phyloP scores from a whole-genome alignment of 192 early-diverging fungal genomes.

The Chytriomyces sp. region DNA sequence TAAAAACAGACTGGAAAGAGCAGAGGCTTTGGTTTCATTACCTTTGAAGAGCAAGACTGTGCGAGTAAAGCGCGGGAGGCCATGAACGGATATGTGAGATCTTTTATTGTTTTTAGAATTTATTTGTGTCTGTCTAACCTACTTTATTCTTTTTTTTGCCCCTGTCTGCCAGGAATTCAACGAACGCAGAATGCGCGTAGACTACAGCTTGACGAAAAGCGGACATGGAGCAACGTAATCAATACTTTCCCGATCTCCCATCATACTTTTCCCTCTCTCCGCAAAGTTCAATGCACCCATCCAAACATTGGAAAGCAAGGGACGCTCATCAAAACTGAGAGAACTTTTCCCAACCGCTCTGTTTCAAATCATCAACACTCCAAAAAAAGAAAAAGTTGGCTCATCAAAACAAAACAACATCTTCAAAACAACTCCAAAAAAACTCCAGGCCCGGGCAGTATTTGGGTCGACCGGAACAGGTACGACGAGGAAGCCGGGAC shows the following conservation, averaged over 20 bases:
- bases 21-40: conserved; percentile 75
- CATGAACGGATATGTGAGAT: conserved; percentile 64
- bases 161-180: conserved; percentile 23
- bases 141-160: conserved; percentile 48
- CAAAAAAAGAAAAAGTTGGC: not conserved
- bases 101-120: not conserved
- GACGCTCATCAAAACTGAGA: not conserved
- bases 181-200: conserved; percentile 35
- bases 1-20: conserved; percentile 56
- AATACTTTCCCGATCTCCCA: not conserved
- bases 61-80: conserved; percentile 62
- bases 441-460: conserved; percentile 69
- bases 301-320: not conserved
- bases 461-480: conserved; percentile 62
- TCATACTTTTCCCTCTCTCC: not conserved
- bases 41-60: conserved; percentile 52
- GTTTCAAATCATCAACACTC: conserved; percentile 1
- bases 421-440: not conserved
- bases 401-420: not conserved
- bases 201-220: conserved; percentile 64
- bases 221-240: conserved; percentile 59
- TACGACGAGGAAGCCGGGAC: conserved; percentile 31
- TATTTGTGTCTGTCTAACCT: conserved; percentile 16
- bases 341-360: not conserved
- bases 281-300: not conserved